Evolutionary conservation across 1,139 yeast genomes (phyloP), one percentile per base, ranked within the genome.

Genomic region (Pichia sp.): DNA sequence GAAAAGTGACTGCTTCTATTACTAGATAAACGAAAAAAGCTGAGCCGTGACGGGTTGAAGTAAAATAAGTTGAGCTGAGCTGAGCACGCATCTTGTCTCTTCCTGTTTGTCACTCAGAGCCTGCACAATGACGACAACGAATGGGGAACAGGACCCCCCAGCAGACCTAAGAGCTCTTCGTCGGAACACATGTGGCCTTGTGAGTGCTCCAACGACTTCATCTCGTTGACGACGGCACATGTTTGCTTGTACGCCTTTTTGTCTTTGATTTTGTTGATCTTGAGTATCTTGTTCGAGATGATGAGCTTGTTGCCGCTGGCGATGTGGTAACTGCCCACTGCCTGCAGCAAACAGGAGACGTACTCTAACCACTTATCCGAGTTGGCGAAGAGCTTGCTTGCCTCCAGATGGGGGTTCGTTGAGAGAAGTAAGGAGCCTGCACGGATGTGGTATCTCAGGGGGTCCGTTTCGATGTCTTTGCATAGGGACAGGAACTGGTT

Each of bases 361-460:
- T 65, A 58, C 61, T 66, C 56, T 30, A 79, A 60, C 43, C 78
- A 64, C n/a, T 63, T 56, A 56, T 71, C 62, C 31, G 63, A 60
- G 48, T 67, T 67, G 14, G 72, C 65, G 43, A 79, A 67, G 30
- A 76, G 76, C n/a, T 66, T 60, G 57, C 75, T 68, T 46, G 75
- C 70, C 10, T 73, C 71, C 2, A 61, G 44, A 2, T 63, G 59
- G 1, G 79, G 76, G 24, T 70, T 65, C 0, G 57, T 64, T 14
- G 78, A 73, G 48, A 80, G 65, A 17, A 66, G 66, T 56, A 77
- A 75, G 6, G 76, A 67, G 2, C 69, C 60, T 0, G 83, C 72
- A 40, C 84, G 67, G 31, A 80, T 69, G 56, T 80, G 85, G 59
- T 76, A 80, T 55, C 71, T 72, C 36, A 78, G 69, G 1, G 85